phyloP scores from a whole-genome alignment of 306 rosid genomes.

The Corylus avellana region DNA sequence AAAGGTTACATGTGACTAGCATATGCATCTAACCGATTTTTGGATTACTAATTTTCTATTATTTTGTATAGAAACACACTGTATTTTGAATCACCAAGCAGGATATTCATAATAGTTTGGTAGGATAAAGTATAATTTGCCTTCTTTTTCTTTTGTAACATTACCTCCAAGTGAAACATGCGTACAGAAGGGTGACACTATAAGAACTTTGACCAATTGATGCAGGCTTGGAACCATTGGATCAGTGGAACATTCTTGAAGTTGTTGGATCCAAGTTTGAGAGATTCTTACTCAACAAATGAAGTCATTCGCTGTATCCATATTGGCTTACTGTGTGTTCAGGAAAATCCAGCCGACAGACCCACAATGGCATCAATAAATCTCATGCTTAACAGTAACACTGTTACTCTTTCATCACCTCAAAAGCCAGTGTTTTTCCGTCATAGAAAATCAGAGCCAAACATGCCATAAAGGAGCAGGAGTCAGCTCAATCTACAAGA shows the following conservation, averaged over 20 bases:
- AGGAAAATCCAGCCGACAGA: conserved; percentile 27
- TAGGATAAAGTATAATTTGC: background rate
- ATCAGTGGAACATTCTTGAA: conserved; percentile 23
- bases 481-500: background rate
- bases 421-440: background rate
- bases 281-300: background rate
- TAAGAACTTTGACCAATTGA: background rate
- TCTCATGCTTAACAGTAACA: conserved; percentile 28
- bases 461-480: background rate
- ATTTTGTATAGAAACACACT: too few species aligned
- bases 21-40: too few species aligned
- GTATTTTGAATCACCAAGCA: too few species aligned
- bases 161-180: background rate
- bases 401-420: conserved; percentile 8
- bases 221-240: conserved; percentile 60
- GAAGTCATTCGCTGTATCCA: conserved; percentile 24
- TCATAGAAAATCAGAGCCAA: conserved; percentile 4
- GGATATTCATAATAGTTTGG: too few species aligned
- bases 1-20: too few species aligned
- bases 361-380: conserved; percentile 31
- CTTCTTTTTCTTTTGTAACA: background rate
- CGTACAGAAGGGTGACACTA: background rate
- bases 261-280: conserved; percentile 21
- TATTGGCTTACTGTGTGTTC: conserved; percentile 35
- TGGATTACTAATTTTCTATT: too few species aligned